Conservation (phyloP, 2,329 filamentous ascomycete species). For the Botryotinia globosa region DNA sequence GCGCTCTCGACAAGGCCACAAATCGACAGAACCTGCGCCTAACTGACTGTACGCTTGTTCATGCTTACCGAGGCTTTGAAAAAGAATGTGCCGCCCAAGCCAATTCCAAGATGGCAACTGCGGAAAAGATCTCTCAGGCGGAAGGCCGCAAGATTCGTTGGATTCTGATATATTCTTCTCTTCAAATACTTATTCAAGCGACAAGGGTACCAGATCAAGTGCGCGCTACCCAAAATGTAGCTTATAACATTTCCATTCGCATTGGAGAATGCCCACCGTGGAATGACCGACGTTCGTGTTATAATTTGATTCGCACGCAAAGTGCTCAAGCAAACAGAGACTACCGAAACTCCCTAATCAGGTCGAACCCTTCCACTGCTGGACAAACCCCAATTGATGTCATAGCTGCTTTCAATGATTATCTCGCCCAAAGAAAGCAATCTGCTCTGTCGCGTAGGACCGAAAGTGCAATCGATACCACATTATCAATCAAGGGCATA, state of each 20-base stretch:
- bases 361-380: background rate
- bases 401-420: constrained; percentile 53
- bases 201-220: constrained; percentile 61
- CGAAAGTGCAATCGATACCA: constrained; percentile 23
- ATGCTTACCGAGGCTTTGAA: constrained; percentile 69
- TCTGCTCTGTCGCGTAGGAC: constrained; percentile 11
- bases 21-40: constrained; percentile 42
- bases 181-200: constrained; percentile 68
- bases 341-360: constrained; percentile 10
- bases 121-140: constrained; percentile 55
- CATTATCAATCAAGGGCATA: constrained; percentile 28
- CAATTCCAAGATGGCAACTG: constrained; percentile 54
- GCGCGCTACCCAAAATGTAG: constrained; percentile 51
- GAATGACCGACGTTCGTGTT: constrained; percentile 28
- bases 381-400: constrained; percentile 36
- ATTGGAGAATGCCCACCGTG: constrained; percentile 34
- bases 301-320: constrained; percentile 26
- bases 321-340: constrained; percentile 28
- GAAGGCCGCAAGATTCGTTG: constrained; percentile 77
- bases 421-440: constrained; percentile 43
- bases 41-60: constrained; percentile 53
- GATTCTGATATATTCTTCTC: constrained; percentile 70
- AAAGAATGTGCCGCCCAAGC: constrained; percentile 49
- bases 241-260: constrained; percentile 49
- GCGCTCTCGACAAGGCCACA: constrained; percentile 51